Evolutionary conservation across 352 stramenopile genomes (phyloP).

Genomic region (Pythium apleroticum): DNA sequence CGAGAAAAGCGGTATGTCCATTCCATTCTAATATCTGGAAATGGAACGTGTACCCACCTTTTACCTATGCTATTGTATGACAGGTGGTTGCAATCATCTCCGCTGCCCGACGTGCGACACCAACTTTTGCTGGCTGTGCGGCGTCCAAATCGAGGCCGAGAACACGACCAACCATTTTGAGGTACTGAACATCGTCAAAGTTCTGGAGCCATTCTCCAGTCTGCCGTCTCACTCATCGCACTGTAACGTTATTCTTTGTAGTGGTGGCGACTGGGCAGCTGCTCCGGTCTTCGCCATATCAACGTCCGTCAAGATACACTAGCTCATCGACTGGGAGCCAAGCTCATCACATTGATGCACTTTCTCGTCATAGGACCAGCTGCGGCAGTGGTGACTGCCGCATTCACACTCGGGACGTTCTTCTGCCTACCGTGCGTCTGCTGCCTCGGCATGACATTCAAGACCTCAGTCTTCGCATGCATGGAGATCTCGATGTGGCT

Average conservation of each 20-base stretch:
- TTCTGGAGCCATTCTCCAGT: neutral
- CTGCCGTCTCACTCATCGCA: neutral
- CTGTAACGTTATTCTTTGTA: neutral
- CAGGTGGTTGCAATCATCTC: conserved; percentile 68
- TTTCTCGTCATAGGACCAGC: conserved; percentile 20
- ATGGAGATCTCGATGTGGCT: conserved; percentile 17
- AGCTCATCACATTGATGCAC: conserved; percentile 14
- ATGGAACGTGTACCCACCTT: no score
- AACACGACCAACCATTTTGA: conserved; percentile 19
- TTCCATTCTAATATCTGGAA: no score
- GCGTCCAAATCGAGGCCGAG: conserved; percentile 41
- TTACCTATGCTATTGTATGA: neutral
- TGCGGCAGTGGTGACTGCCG: conserved; percentile 10
- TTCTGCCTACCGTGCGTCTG: conserved; percentile 20
- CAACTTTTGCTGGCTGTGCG: conserved; percentile 73
- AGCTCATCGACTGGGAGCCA: conserved; percentile 1
- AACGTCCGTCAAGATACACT: conserved; percentile 18
- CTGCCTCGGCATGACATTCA: conserved; percentile 14
- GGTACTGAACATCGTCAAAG: neutral
- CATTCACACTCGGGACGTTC: conserved; percentile 12
- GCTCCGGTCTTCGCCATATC: conserved; percentile 15
- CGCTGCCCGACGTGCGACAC: conserved; percentile 43
- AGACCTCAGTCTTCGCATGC: neutral
- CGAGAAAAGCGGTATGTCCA: conserved; percentile 46
- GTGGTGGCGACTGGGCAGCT: conserved; percentile 22